Conservation (phyloP, 306 rosid genomes). For the Oxytropis ochrocephala region DNA sequence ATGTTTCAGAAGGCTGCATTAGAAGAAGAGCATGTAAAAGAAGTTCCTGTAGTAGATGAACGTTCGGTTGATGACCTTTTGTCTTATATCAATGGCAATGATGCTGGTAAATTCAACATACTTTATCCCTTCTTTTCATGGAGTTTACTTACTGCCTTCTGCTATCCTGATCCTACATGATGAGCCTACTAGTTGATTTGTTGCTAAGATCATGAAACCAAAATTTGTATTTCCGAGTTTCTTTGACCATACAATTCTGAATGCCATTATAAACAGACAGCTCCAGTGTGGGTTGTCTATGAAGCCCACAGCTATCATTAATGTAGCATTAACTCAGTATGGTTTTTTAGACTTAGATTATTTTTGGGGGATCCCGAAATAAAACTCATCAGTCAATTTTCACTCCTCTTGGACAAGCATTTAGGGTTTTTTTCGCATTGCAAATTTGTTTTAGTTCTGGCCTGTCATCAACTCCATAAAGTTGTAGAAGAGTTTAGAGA, state of each 20-base stretch:
- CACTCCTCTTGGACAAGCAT: not conserved
- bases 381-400: not conserved
- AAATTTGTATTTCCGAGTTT: not conserved
- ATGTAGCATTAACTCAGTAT: not conserved
- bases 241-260: not conserved
- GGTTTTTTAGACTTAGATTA: not conserved
- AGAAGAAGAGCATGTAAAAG: conserved; percentile 69
- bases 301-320: not conserved
- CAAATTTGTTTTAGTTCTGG: not conserved
- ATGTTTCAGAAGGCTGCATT: conserved; percentile 70
- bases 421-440: not conserved
- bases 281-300: not conserved
- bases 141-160: not conserved
- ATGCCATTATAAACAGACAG: not conserved
- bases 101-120: conserved; percentile 44
- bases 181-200: not conserved
- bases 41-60: conserved; percentile 83
- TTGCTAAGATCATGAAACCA: not conserved
- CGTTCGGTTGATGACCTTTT: conserved; percentile 91
- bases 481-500: not conserved
- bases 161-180: not conserved
- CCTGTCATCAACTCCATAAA: not conserved
- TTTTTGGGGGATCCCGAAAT: not conserved
- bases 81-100: conserved; percentile 85
- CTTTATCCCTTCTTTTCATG: not conserved